Percentiles rank a stretch among this genome's conserved stretches.
These are phyloP conservation scores for Pyrrhoderma lamaoense DNA, from an alignment of 1,284 basidiomycete genomes.

Conservation along the genomic window DNA sequence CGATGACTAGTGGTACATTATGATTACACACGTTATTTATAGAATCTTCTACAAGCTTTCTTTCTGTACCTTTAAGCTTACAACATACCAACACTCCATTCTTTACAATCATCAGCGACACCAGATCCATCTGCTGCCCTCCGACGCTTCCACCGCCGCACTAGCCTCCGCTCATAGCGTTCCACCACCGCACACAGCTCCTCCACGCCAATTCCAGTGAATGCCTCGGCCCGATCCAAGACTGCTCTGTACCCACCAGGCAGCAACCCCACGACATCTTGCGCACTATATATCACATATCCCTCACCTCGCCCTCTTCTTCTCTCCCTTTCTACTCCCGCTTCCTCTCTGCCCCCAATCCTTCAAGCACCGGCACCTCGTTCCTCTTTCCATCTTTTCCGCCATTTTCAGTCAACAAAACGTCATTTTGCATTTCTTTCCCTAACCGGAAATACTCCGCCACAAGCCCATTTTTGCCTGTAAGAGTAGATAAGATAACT, in stretches of 20 bases:
- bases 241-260: slow-evolving; percentile 42
- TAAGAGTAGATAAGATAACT: background rate
- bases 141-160: slow-evolving; percentile 38
- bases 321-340: slow-evolving; percentile 4
- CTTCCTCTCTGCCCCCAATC: background rate
- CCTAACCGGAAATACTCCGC: too few relatives aligned
- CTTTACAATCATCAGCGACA: too few relatives aligned
- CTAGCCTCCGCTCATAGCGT: slow-evolving; percentile 51
- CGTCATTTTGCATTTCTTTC: too few relatives aligned
- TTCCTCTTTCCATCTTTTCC: too few relatives aligned
- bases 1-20: too few relatives aligned
- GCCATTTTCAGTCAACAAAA: too few relatives aligned
- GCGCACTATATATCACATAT: slow-evolving; percentile 52
- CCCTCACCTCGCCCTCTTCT: slow-evolving; percentile 33
- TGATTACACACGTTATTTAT: too few relatives aligned
- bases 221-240: slow-evolving; percentile 39
- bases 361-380: background rate
- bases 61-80: too few relatives aligned
- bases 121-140: slow-evolving; percentile 4
- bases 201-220: slow-evolving; percentile 45
- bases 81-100: too few relatives aligned
- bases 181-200: slow-evolving; percentile 48
- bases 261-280: slow-evolving; percentile 52
- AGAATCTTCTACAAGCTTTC: too few relatives aligned
- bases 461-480: background rate